phyloP scores from a whole-genome alignment of 345 rosid species.

The Murraya paniculata region DNA sequence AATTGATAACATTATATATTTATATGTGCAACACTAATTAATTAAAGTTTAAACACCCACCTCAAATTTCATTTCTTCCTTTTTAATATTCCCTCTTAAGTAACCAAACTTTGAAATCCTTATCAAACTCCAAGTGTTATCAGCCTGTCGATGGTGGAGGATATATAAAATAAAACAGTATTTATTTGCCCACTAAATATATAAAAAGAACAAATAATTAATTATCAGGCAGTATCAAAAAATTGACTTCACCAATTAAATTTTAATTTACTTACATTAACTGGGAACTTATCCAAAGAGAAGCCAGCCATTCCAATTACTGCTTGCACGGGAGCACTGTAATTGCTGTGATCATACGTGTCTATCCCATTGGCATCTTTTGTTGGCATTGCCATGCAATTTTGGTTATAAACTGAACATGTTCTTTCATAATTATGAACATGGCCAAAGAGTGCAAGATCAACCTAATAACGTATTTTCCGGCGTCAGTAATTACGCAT shows the following conservation, averaged over 20 bases:
- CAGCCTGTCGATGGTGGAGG: not conserved
- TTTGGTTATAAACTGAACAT: slow-evolving; percentile 38
- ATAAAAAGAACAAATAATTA: too few relatives aligned
- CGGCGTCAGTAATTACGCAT: not conserved
- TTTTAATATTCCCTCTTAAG: slow-evolving; percentile 44
- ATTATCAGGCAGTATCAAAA: not conserved
- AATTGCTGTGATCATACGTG: slow-evolving; percentile 53
- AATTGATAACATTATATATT: too few relatives aligned
- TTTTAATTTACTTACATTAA: not conserved
- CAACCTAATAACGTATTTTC: slow-evolving; percentile 33
- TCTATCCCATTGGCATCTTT: slow-evolving; percentile 44
- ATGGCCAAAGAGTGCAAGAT: slow-evolving; percentile 57
- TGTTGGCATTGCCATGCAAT: slow-evolving; percentile 49
- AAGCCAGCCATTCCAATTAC: slow-evolving; percentile 76
- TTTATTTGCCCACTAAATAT: too few relatives aligned
- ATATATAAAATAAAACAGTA: too few relatives aligned
- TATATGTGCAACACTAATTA: too few relatives aligned
- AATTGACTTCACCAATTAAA: too few relatives aligned
- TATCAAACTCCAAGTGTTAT: slow-evolving; percentile 41
- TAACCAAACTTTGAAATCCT: slow-evolving; percentile 52
- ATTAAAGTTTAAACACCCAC: slow-evolving; percentile 13
- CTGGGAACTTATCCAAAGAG: slow-evolving; percentile 36
- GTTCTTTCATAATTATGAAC: slow-evolving; percentile 74
- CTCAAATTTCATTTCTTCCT: slow-evolving; percentile 41
- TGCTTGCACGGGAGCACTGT: slow-evolving; percentile 57